Conservation (phyloP, 345 rosid species). For the Populus ilicifolia region DNA sequence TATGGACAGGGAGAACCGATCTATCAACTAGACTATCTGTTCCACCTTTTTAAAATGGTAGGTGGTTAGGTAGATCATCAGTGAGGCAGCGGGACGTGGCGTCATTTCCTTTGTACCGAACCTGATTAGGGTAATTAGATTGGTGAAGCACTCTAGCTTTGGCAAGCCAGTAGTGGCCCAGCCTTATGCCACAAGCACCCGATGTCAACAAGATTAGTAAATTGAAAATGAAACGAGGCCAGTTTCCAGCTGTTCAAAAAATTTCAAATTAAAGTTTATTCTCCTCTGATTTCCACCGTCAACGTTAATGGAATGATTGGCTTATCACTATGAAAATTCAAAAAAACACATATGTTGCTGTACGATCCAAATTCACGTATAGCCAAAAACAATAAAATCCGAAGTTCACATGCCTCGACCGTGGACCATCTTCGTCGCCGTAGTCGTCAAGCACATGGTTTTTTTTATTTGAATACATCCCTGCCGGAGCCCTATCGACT, state of each 20-base stretch:
- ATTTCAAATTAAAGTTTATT: slow-evolving; percentile 16
- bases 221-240: neutral
- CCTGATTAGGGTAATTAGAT: neutral
- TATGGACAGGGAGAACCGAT: neutral
- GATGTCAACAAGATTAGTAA: no score
- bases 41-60: neutral
- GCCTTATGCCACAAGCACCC: no score
- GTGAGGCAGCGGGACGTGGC: neutral
- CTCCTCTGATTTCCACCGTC: slow-evolving; percentile 1
- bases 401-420: neutral
- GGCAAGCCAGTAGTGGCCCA: no score
- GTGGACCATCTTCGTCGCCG: slow-evolving; percentile 1
- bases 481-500: no score
- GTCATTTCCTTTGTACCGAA: neutral
- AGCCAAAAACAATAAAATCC: no score
- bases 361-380: no score
- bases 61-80: neutral
- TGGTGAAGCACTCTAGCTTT: no score
- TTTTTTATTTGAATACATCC: neutral
- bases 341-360: no score
- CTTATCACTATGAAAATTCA: neutral
- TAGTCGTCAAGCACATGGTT: no score
- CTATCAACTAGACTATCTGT: no score
- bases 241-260: neutral
- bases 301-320: neutral